Evolutionary conservation across 1,139 yeast genomes (phyloP).

Genomic region (Taphrina pruni): DNA sequence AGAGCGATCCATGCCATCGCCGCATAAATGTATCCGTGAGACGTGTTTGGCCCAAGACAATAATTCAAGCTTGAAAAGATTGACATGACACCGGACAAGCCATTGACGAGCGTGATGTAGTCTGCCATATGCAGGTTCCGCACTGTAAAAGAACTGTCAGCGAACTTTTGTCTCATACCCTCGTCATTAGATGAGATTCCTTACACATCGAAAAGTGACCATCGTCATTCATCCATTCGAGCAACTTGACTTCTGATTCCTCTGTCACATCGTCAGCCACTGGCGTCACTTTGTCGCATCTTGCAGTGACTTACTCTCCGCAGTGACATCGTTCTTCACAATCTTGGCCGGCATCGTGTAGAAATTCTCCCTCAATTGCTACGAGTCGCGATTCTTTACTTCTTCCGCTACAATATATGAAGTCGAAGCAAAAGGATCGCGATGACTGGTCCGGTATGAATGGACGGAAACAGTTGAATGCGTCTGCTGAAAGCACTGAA

Average conservation of each 20-base stretch:
- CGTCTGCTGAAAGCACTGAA: neutral
- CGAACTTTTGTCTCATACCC: neutral
- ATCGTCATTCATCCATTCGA: slow-evolving; percentile 44
- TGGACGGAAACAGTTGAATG: neutral
- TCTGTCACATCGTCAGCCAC: slow-evolving; percentile 11
- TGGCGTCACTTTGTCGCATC: neutral
- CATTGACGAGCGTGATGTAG: slow-evolving; percentile 84
- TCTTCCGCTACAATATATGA: neutral
- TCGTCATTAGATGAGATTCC: slow-evolving; percentile 59
- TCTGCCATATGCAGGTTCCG: slow-evolving; percentile 93
- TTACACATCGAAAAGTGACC: slow-evolving; percentile 44
- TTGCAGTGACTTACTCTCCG: slow-evolving; percentile 6
- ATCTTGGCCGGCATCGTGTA: neutral
- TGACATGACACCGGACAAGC: slow-evolving; percentile 77
- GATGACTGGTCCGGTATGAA: too few species aligned
- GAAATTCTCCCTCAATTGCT: neutral
- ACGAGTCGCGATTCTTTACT: neutral
- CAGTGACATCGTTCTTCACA: slow-evolving; percentile 4
- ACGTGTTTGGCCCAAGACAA: slow-evolving; percentile 63
- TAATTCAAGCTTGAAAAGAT: slow-evolving; percentile 83
- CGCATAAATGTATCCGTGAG: slow-evolving; percentile 46
- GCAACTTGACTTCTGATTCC: slow-evolving; percentile 42
- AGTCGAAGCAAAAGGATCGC: too few species aligned
- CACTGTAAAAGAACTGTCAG: slow-evolving; percentile 3
- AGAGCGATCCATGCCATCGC: slow-evolving; percentile 53